Evolutionary conservation across 2,329 filamentous ascomycete species (phyloP).

Genomic region (Trichoderma atroviride): DNA sequence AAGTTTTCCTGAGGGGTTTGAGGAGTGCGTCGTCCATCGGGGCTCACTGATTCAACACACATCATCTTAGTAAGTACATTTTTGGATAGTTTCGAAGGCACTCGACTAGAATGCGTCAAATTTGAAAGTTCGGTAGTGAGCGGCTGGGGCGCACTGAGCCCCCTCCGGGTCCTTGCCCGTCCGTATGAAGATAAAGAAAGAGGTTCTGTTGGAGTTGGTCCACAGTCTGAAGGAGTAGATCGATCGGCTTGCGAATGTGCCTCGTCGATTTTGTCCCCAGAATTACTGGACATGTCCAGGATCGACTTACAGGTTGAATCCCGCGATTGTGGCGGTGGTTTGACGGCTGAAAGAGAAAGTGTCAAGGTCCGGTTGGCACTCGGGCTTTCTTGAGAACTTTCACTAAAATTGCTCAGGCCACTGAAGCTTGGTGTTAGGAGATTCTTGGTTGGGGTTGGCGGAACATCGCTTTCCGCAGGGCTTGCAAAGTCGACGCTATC

Average conservation of each 20-base stretch:
- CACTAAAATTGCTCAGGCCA: constrained; percentile 43
- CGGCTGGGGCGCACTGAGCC: constrained; percentile 42
- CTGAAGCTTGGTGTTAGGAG: constrained; percentile 48
- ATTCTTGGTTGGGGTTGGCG: constrained; percentile 92
- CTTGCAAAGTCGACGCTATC: constrained; percentile 36
- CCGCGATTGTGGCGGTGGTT: constrained; percentile 39
- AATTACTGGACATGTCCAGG: constrained; percentile 28
- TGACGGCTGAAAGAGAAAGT: constrained; percentile 47
- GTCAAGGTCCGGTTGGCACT: constrained; percentile 51
- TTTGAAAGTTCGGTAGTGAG: constrained; percentile 35
- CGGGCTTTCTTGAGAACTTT: constrained; percentile 50
- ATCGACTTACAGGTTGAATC: constrained; percentile 52
- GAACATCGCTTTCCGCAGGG: constrained; percentile 62
- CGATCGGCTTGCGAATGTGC: constrained; percentile 27
- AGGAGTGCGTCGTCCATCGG: constrained; percentile 65
- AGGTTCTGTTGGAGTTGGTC: constrained; percentile 38
- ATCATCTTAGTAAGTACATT: constrained; percentile 55
- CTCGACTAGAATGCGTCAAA: constrained; percentile 20
- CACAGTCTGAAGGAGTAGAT: constrained; percentile 39
- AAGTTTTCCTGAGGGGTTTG: constrained; percentile 78
- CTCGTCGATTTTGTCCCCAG: constrained; percentile 28
- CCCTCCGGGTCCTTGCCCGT: constrained; percentile 36
- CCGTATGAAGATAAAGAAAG: constrained; percentile 45
- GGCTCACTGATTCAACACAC: constrained; percentile 59
- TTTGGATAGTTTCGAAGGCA: constrained; percentile 36